These are phyloP conservation scores for Talaromyces amestolkiae DNA, from an alignment of 2,329 filamentous ascomycete species.

Conservation along the genomic window DNA sequence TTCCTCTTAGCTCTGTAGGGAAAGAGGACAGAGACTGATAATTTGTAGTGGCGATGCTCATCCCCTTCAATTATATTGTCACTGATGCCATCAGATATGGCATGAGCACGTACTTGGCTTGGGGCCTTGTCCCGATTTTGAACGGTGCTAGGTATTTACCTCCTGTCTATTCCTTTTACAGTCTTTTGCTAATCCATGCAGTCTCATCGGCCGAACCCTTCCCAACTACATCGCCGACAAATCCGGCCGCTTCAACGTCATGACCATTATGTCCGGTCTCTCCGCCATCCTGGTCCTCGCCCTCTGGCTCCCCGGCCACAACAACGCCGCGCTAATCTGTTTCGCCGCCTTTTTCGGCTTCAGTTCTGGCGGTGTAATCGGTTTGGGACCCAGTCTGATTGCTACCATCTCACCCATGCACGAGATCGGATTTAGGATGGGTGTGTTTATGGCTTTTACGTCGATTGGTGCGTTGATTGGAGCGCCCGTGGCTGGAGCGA, in stretches of 20 bases:
- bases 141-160: constrained; percentile 46
- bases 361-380: constrained; percentile 30
- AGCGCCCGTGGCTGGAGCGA: constrained; percentile 29
- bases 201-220: constrained; percentile 32
- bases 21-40: background rate
- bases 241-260: constrained; percentile 34
- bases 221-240: constrained; percentile 35
- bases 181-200: background rate
- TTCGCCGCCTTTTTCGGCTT: constrained; percentile 28
- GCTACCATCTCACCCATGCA: constrained; percentile 30
- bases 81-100: constrained; percentile 48
- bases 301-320: constrained; percentile 26
- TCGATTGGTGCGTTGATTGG: constrained; percentile 25
- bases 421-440: constrained; percentile 29
- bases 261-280: constrained; percentile 23
- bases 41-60: constrained; percentile 55
- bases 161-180: background rate
- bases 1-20: background rate
- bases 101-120: constrained; percentile 49
- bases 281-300: constrained; percentile 25
- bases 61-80: constrained; percentile 54
- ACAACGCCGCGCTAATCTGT: constrained; percentile 24
- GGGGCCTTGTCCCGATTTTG: constrained; percentile 55
- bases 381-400: constrained; percentile 33
- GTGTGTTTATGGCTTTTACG: constrained; percentile 27